Evolutionary conservation across 1,284 basidiomycete genomes (phyloP).

Genomic region (Rhodotorula sp.): DNA sequence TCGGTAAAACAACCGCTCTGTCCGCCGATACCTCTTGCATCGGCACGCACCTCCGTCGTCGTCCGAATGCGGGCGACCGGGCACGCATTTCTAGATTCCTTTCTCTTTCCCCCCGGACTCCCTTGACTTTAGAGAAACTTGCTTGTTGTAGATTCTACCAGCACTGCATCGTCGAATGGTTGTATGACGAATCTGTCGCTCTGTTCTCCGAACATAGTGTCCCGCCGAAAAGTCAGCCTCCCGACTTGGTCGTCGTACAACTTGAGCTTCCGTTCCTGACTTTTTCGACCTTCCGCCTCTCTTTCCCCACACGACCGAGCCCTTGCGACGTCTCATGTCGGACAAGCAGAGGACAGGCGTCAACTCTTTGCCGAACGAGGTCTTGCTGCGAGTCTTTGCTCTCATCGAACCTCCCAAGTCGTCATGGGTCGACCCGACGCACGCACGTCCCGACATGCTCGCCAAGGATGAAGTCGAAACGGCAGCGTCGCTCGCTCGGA

Average conservation of each 20-base stretch:
- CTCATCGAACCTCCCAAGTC: background rate
- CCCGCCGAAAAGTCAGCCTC: no score
- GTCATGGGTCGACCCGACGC: background rate
- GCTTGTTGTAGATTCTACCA: background rate
- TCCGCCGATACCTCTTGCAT: background rate
- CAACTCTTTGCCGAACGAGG: background rate
- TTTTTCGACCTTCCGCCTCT: no score
- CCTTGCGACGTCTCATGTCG: no score
- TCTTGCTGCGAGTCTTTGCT: background rate
- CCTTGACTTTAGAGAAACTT: background rate
- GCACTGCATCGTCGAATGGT: background rate
- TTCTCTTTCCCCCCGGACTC: background rate
- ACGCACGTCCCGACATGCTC: background rate
- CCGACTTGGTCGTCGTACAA: no score
- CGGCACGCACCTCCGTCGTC: background rate
- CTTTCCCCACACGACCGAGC: no score
- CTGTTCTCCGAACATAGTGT: no score
- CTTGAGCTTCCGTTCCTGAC: no score
- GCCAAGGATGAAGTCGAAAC: background rate
- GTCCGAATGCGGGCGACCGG: no score
- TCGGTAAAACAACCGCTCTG: background rate
- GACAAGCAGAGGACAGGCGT: background rate
- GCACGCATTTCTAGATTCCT: background rate
- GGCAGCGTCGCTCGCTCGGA: background rate
- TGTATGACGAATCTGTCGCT: no score